phyloP scores from a whole-genome alignment of 306 rosid species.

The Canavalia gladiata region DNA sequence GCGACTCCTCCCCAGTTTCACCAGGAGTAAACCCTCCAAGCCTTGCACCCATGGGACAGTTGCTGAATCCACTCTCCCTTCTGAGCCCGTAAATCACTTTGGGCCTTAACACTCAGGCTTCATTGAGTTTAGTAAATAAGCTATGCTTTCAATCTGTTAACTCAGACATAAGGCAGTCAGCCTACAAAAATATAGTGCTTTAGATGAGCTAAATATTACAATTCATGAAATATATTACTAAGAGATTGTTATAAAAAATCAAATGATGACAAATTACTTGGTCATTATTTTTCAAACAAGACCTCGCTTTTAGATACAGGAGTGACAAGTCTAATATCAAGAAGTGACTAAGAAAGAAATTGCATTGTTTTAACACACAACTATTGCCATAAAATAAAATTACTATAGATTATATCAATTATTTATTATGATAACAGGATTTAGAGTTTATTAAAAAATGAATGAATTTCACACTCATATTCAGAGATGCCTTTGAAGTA shows the following conservation, averaged over 20 bases:
- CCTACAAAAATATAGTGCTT: neutral
- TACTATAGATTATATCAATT: neutral
- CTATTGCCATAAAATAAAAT: neutral
- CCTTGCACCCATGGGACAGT: too few relatives aligned
- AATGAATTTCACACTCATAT: neutral
- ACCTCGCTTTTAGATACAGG: neutral
- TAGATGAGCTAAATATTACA: constrained; percentile 4
- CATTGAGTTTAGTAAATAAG: neutral
- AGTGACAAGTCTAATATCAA: neutral
- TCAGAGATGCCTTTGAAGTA: neutral
- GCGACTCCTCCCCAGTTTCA: too few relatives aligned
- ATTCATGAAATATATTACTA: neutral
- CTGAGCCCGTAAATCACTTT: too few relatives aligned
- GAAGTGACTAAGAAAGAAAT: constrained; percentile 4
- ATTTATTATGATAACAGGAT: neutral
- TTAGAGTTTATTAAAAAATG: neutral
- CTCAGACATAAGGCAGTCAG: neutral
- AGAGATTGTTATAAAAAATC: neutral
- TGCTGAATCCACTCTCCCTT: too few relatives aligned
- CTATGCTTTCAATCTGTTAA: neutral
- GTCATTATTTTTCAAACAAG: neutral
- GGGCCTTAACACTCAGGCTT: neutral
- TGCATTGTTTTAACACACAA: neutral
- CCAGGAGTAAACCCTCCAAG: too few relatives aligned
- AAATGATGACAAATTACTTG: neutral